Base-by-base conservation (phyloP, 306 rosid species). In the Pyrus pyrifolia region DNA sequence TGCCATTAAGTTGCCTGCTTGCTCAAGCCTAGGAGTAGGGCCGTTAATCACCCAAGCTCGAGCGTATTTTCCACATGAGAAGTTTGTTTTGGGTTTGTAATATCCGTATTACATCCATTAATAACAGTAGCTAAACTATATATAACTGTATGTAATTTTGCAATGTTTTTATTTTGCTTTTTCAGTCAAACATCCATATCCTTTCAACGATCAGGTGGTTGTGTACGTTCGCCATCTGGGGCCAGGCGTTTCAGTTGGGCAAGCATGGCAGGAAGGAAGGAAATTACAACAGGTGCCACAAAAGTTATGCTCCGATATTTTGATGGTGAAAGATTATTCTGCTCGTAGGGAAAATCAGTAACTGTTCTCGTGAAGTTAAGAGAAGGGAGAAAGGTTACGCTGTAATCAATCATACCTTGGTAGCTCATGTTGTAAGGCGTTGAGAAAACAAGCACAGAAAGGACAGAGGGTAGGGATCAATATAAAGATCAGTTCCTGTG, bases 241-340 rank as follows among this genome's bases (percentile, higher is more conserved):
- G 60, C 96, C 96, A 1, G 94, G 96, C 53, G 90, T 93, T 73
- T 83, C 76, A 3, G 87, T 91, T 27, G 97, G 89, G 69, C 98
- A 93, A 82, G 97, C 93, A 71, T 93, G 98, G 98, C 97, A 93
- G 72, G 97, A 93, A 79, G 98, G 98, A 70, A 90, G 70, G 4
- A 82, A 84, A n/a, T 35, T 91, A 25, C 90, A 91, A 46, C 94
- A 91, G 76, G 88, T 90, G 27, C 98, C 98, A 11, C 91, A 35
- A 45, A 93, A 91, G 74, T 80, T 93, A 71, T 91, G 92, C 19
- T 80, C 85, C 12, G 94, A 91, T 70, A 89, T 93, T 68, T 73
- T 93, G 76, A 91, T 87, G 93, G 95, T 87, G 79, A 93, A 89
- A 88, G 86, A 89, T 65, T 83, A 79, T 80, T 65, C 67, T 73